Base-by-base conservation (phyloP, 257 asterid genomes). In the Solanum paucissectum region DNA sequence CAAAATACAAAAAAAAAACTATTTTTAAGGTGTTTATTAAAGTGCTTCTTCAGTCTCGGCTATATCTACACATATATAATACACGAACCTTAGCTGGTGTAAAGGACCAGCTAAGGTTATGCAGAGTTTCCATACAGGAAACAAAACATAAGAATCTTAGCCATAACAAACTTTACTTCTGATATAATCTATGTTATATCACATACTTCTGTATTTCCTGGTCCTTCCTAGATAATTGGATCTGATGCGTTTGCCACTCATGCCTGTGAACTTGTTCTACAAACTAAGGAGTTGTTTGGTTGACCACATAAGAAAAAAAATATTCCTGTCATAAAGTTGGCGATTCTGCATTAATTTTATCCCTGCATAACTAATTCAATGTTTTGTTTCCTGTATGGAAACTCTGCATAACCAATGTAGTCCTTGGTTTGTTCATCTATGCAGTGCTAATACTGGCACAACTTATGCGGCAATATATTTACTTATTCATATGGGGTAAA, bases 271-370 rank as follows among this genome's bases (percentile, higher is more conserved):
- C 76, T 32, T 14, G 77, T 71, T 71, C 42, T 38, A 75, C 34
- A 75, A 75, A 12, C 83, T 38, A 75, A 38, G 34, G 58, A 25
- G 83, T 75, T 90, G 94, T 88, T 81, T 38, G 58, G 58, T 38
- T 38, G 7, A 42, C 33, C 55, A 38, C 34, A 38, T 12, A 37
- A 75, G 83, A 37, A 75, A 37, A 69, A 69, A 75, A 44, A 23
- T 37, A 37, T 33, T 21, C 46, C 83, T 36, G 83, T 7, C 52
- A 37, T n/a, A 38, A 75, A 75, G 77, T 33, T 7, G 8, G 40
- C 25, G 18, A 38, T 75, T 75, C 55, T 75, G 55, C 55, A 32
- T 71, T 14, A 32, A 36, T 32, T 71, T 71, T 32, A 71, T 71
- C 42, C 38, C 42, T 32, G 77, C 77, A 14, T 25, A 66, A 66